Base-by-base conservation (phyloP, 2,329 filamentous ascomycete genomes). In the Talaromyces amestolkiae region DNA sequence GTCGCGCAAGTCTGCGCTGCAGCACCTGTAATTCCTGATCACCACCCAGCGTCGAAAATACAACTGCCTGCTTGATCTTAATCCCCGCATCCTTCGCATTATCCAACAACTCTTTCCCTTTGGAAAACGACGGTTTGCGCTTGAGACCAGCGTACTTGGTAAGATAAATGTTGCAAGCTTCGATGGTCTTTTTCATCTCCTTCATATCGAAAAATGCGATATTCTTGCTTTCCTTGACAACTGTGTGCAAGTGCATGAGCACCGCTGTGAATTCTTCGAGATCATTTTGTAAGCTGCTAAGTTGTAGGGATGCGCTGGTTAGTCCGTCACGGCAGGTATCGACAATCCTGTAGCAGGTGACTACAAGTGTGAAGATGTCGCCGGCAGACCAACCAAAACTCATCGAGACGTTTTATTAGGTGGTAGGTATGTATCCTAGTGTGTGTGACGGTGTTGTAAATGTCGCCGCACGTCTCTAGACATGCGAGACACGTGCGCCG, bases 341-440 rank as follows among this genome's bases (percentile, higher is more conserved):
- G 22, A 66, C 61, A 33, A 69, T 33, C 49, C 35, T 56, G 58
- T 63, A 65, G 66, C 64, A 68, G 41, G 61, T 60, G 15, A 37
- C 66, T 56, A 69, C 59, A n/a, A 68, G 66, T 22, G 62, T 62
- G 61, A 64, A 64, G 39, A 68, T 62, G 35, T 68, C 67, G n/a
- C 59, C 51, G 45, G 67, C 62, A 33, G 67, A 69, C 64, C 66
- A 68, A 17, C 66, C 66, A 56, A 69, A 69, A 63, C 66, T 68
- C 66, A 69, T 69, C 39, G 62, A 41, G 64, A 35, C 43, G 59
- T 39, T 22, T 45, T 19, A 41, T 41, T 43, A 15, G 17, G 7
- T 39, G 1, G 19, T 43, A 27, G 22, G 6, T 17, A 43, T 31
- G 24, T 10, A 60, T 37, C 11, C 5, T 47, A 60, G 39, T 43